These are phyloP conservation scores for Sisymbrium altissimum DNA, from an alignment of 345 rosid genomes.

Conservation along the genomic window DNA sequence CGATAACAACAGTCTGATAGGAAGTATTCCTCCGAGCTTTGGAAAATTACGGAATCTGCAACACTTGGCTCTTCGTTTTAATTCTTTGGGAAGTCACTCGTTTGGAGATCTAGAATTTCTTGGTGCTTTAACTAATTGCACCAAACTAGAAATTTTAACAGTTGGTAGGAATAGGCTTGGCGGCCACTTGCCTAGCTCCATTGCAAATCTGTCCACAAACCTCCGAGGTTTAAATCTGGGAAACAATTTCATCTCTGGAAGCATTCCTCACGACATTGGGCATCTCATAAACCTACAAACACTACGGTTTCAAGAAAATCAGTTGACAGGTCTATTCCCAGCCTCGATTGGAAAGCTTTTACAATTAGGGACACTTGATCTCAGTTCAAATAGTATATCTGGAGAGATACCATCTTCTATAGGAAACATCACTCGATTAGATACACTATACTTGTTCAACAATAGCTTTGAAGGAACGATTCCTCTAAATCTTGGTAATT, in stretches of 20 bases:
- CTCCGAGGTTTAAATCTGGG: rapidly evolving
- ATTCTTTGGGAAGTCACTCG: background rate
- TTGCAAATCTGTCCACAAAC: background rate
- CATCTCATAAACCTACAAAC: background rate
- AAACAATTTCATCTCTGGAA: background rate
- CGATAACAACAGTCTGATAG: background rate
- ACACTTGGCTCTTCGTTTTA: rapidly evolving
- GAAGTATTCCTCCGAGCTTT: background rate
- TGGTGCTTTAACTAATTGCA: background rate
- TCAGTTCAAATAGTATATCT: background rate
- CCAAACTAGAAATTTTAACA: rapidly evolving
- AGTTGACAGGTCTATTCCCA: background rate
- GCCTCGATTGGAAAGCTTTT: background rate
- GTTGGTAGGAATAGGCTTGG: background rate
- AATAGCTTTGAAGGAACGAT: constrained; percentile 3
- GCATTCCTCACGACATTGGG: background rate
- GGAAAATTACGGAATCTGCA: background rate
- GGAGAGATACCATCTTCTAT: background rate
- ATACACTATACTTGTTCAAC: background rate
- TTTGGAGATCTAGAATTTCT: constrained; percentile 1
- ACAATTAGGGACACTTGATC: rapidly evolving
- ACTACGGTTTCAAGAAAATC: rapidly evolving
- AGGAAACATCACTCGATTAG: background rate
- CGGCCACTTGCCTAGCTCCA: background rate
- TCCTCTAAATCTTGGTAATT: background rate